Evolutionary conservation across 441 rosid genomes (phyloP).

Genomic region (Arabidopsis hybrid): DNA sequence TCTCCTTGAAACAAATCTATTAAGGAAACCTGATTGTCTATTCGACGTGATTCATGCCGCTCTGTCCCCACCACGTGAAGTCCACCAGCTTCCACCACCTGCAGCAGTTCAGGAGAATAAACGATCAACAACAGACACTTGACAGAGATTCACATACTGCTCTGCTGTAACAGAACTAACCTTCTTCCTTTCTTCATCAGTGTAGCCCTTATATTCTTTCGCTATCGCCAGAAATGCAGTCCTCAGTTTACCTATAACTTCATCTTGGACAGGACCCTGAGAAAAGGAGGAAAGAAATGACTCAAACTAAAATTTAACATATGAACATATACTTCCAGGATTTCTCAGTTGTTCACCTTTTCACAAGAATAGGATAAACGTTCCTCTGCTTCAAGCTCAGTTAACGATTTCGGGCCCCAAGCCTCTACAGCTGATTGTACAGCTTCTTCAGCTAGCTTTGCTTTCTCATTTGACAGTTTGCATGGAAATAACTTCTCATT

Average conservation of each 20-base stretch:
- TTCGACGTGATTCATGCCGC: conserved; percentile 92
- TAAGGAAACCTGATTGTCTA: conserved; percentile 86
- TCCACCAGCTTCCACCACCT: conserved; percentile 96
- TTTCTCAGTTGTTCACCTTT: conserved; percentile 62
- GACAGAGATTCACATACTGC: conserved; percentile 22
- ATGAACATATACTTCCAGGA: background rate
- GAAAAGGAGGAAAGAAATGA: background rate
- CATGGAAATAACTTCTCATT: conserved; percentile 89
- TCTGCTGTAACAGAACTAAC: conserved; percentile 45
- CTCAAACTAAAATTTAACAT: conserved; percentile 3
- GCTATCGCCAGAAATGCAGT: conserved; percentile 76
- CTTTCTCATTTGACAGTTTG: conserved; percentile 69
- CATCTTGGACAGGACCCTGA: conserved; percentile 94
- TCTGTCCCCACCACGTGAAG: conserved; percentile 96
- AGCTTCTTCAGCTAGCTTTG: conserved; percentile 85
- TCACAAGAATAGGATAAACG: conserved; percentile 94
- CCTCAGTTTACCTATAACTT: conserved; percentile 86
- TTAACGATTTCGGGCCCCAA: conserved; percentile 90
- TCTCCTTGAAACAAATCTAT: conserved; percentile 11
- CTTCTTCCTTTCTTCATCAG: conserved; percentile 90
- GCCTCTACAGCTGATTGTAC: conserved; percentile 78
- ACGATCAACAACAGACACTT: conserved; percentile 25
- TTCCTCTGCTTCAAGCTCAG: conserved; percentile 98
- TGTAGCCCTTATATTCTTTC: conserved; percentile 79
- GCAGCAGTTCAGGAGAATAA: conserved; percentile 37